Evolutionary conservation across 805 yeast genomes (phyloP), one percentile per base, ranked within the genome.

Genomic region (Saccharomycopsis selenospora): DNA sequence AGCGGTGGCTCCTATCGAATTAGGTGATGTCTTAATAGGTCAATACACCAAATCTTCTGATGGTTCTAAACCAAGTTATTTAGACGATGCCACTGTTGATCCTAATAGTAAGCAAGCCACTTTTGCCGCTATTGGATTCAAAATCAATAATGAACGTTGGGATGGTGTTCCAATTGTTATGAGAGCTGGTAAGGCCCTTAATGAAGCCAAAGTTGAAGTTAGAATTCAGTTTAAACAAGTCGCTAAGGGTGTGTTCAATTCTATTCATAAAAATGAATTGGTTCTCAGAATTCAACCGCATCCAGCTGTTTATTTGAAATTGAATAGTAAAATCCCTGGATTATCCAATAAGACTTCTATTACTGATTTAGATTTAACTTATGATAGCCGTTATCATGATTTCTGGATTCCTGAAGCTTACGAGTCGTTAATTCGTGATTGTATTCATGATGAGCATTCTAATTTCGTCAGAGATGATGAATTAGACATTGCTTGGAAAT

Each of bases 381-480:
- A 93, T 66, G 69, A 82, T 48, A 72, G 73, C 45, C 80, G 97
- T 63, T 93, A 84, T 71, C 71, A 85, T 55, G 84, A 87, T 62
- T 84, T 87, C 69, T 85, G 93, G 82, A 90, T 93, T 61, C 98
- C 99, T 41, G 96, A 91, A 72, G 98, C 98, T 38, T 93, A 93
- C 67, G 99, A 93, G 72, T 85, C 96, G 1, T 78, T 93, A 59
- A 87, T 93, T 59, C 80, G 95, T 67, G 98, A 93, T 67, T 85
- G 91, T 55, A 68, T 84, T 62, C 76, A 79, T 57, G 98, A 95
- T 49, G 95, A 90, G 67, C 99, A 93, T 69, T 85, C 98, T 46
- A 91, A 91, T 71, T 93, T 93, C 64, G 98, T 93, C 28, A 83
- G 99, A 70, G 97, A 91, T 64, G 99, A 93, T 65, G 99, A 93